A percentile compares a stretch with the other conserved stretches of the same genome.
Conservation (phyloP, 768 basidiomycete species). For the Lentinula sp. region DNA sequence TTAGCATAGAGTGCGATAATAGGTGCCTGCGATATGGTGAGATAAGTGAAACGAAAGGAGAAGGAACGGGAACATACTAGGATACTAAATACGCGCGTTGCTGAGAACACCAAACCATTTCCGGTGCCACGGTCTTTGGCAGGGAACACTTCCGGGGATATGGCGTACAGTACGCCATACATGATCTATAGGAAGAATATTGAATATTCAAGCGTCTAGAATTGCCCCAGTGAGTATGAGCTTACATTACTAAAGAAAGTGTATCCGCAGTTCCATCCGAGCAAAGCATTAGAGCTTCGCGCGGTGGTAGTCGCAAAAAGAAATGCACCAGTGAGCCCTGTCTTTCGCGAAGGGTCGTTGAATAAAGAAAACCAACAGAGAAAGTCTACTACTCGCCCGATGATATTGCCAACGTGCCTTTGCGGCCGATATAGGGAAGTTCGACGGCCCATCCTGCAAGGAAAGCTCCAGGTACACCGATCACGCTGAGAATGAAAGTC, state of each 20-base stretch:
- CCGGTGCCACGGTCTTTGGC: constrained; percentile 72
- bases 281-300: constrained; percentile 55
- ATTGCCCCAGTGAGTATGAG: constrained; percentile 2
- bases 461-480: constrained; percentile 69
- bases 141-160: constrained; percentile 67
- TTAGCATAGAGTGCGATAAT: constrained; percentile 69
- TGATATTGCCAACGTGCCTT: constrained; percentile 59
- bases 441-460: constrained; percentile 71
- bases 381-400: constrained; percentile 40
- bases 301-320: constrained; percentile 74
- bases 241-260: constrained; percentile 56
- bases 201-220: background rate
- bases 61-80: constrained; percentile 38
- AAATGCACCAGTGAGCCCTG: constrained; percentile 70
- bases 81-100: constrained; percentile 61
- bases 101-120: constrained; percentile 56
- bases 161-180: constrained; percentile 71
- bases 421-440: constrained; percentile 54
- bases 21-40: constrained; percentile 42
- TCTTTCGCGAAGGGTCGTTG: constrained; percentile 39
- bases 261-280: constrained; percentile 81
- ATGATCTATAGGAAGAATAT: constrained; percentile 40
- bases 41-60: background rate
- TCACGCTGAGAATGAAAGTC: constrained; percentile 65
- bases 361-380: constrained; percentile 23